A percentile compares a stretch with the other conserved stretches of the same genome.
These are phyloP conservation scores for Sporothrix schenckii DNA, from an alignment of 2,329 filamentous ascomycete genomes.

Conservation along the genomic window DNA sequence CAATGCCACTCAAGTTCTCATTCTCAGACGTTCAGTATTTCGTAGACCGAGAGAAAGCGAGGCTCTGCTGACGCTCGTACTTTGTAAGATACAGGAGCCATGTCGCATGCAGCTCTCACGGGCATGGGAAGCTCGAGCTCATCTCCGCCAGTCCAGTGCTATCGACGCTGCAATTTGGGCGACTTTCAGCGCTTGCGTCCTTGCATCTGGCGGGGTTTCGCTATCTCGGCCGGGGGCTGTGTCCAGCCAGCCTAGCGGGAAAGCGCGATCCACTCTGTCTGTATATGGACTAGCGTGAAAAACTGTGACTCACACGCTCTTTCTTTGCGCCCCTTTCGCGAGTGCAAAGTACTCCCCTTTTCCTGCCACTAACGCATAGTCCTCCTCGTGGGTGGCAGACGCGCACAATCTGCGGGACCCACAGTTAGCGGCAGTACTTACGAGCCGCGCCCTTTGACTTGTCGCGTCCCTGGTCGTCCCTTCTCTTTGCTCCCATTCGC, in stretches of 20 bases:
- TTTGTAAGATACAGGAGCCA: no score
- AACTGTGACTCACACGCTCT: constrained; percentile 32
- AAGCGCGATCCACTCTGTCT: constrained; percentile 1
- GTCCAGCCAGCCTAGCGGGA: constrained; percentile 20
- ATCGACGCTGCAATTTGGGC: not conserved
- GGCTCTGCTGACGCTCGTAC: not conserved
- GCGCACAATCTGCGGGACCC: not conserved
- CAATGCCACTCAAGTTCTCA: no score
- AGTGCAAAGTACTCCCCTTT: constrained; percentile 1
- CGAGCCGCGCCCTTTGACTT: constrained; percentile 28
- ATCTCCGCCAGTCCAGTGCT: constrained; percentile 7
- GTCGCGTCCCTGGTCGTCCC: constrained; percentile 20
- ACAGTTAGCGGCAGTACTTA: constrained; percentile 22
- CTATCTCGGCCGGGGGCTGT: constrained; percentile 30
- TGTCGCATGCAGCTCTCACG: not conserved
- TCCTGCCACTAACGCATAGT: not conserved
- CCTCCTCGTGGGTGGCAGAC: not conserved
- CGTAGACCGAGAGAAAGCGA: not conserved
- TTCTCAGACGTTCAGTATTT: not conserved
- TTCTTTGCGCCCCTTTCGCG: constrained; percentile 19
- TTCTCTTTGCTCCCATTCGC: constrained; percentile 15
- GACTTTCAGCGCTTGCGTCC: not conserved
- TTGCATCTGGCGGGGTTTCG: constrained; percentile 25
- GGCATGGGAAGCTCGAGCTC: not conserved
- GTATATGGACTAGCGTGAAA: constrained; percentile 9